phyloP scores from a whole-genome alignment of 768 basidiomycete species.

The Boletus eberwhitei region DNA sequence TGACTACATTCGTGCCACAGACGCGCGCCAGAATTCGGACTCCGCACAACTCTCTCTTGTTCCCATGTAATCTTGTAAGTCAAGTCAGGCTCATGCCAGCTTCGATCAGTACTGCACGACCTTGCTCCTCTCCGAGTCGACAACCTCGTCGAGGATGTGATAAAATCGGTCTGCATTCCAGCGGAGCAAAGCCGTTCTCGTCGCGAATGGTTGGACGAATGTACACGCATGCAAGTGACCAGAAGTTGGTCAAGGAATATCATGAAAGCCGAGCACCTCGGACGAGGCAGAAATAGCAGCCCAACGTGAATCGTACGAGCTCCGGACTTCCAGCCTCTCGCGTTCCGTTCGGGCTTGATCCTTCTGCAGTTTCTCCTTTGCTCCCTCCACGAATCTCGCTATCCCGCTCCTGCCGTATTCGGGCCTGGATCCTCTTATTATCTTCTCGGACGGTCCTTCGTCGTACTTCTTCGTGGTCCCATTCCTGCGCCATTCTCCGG shows the following conservation, averaged over 20 bases:
- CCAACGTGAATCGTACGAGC: constrained; percentile 65
- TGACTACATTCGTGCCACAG: too few species aligned
- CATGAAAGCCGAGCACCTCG: constrained; percentile 51
- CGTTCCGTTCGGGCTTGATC: constrained; percentile 43
- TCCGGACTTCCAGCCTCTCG: constrained; percentile 54
- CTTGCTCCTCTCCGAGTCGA: constrained; percentile 44
- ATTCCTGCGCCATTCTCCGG: constrained; percentile 42
- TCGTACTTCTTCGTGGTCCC: constrained; percentile 42
- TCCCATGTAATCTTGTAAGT: too few species aligned
- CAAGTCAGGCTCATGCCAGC: too few species aligned
- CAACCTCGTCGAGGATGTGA: constrained; percentile 50
- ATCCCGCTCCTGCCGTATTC: constrained; percentile 48
- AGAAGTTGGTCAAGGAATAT: constrained; percentile 74
- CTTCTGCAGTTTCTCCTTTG: constrained; percentile 42
- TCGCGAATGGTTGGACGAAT: constrained; percentile 54
- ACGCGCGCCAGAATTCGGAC: too few species aligned
- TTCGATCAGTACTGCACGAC: constrained; percentile 33
- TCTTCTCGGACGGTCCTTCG: constrained; percentile 51
- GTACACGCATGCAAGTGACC: too few species aligned
- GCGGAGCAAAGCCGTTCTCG: constrained; percentile 67
- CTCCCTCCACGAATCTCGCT: constrained; percentile 40
- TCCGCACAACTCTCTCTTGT: too few species aligned
- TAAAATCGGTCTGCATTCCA: constrained; percentile 84
- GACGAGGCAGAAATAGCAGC: constrained; percentile 42
- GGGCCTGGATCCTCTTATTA: constrained; percentile 49